Evolutionary conservation across 2,329 filamentous ascomycete species (phyloP), one percentile per base, ranked within the genome.

Genomic region (Diaporthe eres): DNA sequence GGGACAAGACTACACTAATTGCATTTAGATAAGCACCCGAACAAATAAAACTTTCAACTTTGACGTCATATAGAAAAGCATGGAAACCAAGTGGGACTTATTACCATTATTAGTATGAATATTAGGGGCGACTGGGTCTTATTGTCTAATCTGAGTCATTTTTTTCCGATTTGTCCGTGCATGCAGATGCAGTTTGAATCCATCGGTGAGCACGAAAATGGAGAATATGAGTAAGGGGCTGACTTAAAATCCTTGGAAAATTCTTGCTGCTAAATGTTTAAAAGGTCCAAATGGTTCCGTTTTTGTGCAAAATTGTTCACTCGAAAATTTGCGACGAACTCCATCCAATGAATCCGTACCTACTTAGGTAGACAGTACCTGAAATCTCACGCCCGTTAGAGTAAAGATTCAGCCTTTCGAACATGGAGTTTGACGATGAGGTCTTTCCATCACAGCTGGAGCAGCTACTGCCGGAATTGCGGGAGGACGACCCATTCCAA

Each of bases 371-470:
- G 34, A 28, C 31, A 17, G 15, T 34, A 19, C n/a, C 65, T 25
- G 9, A 19, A 28, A 53, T 34, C 34, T n/a, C 8, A 13, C 31
- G 5, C 8, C 4, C 22, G 9, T 12, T 28, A 37, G 10, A 25
- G 5, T 9, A 67, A 6, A 19, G 9, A 42, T 5, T 28, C 22
- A 1, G 7, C 17, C 7, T 39, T 9, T 42, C 47, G n/a, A 51
- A 42, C 4, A 70, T 70, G 65, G 49, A 55, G 7, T n/a, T 31
- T 31, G 65, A 55, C 25, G 65, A 70, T 25, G 65, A 55, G 19
- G 34, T 55, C 4, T 70, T 42, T n/a, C 65, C 65, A 19, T 70
- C 65, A 42, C 65, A 70, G n/a, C 49, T 70, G 22, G 65, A 70
- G 49, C 37, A 25, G 15, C n/a, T 70, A 1, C 34, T 70, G 8